phyloP scores from a whole-genome alignment of 2,329 filamentous ascomycete genomes.

The Monosporascus sp. region DNA sequence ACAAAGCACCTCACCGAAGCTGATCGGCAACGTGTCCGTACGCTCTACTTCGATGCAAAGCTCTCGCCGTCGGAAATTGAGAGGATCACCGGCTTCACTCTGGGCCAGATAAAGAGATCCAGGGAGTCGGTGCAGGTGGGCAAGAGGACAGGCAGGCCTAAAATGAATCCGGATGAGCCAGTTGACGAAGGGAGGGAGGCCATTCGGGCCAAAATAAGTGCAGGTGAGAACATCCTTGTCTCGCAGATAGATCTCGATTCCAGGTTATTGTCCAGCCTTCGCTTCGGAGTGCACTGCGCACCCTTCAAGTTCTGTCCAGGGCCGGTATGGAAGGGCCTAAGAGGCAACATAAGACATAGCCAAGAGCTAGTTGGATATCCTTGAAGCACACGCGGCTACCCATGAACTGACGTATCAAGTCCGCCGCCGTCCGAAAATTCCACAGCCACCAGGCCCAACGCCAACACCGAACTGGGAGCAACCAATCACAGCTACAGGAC shows the following conservation, averaged over 20 bases:
- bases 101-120: constrained; percentile 5
- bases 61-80: constrained; percentile 1
- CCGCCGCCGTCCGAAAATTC: background rate
- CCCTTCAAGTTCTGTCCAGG: no score
- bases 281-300: no score
- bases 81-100: constrained; percentile 2
- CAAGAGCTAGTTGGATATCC: no score
- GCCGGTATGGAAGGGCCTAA: no score
- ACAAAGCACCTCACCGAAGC: constrained; percentile 4
- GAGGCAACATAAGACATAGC: no score
- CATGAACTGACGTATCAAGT: background rate
- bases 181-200: background rate
- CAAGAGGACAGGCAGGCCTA: constrained; percentile 3
- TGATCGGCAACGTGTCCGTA: constrained; percentile 4
- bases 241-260: no score
- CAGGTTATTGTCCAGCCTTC: no score
- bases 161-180: background rate
- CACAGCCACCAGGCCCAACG: background rate
- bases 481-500: background rate
- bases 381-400: no score
- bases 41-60: constrained; percentile 5
- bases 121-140: background rate
- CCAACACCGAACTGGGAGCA: background rate
- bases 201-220: background rate
- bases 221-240: background rate